Base-by-base conservation (phyloP, 768 basidiomycete genomes). In the Rhizopogon roseolus region DNA sequence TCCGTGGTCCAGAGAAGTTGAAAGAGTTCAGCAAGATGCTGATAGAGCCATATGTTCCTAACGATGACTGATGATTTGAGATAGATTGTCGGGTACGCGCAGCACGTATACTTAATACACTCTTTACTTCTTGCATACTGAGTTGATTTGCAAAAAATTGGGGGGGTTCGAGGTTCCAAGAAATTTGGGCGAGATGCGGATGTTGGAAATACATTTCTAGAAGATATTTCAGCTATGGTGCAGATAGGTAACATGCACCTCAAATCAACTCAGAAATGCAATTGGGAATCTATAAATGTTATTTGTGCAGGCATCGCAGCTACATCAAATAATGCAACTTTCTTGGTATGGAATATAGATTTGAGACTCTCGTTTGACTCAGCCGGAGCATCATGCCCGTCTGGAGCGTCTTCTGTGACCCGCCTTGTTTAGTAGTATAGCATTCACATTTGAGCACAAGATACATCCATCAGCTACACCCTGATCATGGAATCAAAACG, bases 21-120 rank as follows among this genome's bases (percentile, higher is more conserved):
- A 85, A 86, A 64, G 86, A 91, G 66, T 98, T 98, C 66, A 93
- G 91, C 71, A 82, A 86, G 73, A 92, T 95, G 90, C 80, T 96
- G 17, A 84, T 94, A 41, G 78, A 84, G 62, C 90, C 93, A 4
- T 94, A 88, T 66, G 73, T 75, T 3, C 84, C 91, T 17, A 49
- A 57, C 9, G 41, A 67, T 6, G 65, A 65, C 40, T 70, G 50
- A 48, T 49, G 25, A 28, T 8, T n/a, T 19, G 40, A 16, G 49
- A 10, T 14, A 9, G 39, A 14, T 27, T 27, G 27, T 17, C n/a
- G 1, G 16, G 49, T 44, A 48, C 17, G 11, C 43, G 46, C 22
- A 19, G 46, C 14, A 34, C 34, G 9, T 38, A 25, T 28, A 51
- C 22, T 22, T 22, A 22, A 45, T 46, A 28, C 27, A 51, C 17